Conservation (phyloP, 768 basidiomycete species). For the Serpula lacrymans region DNA sequence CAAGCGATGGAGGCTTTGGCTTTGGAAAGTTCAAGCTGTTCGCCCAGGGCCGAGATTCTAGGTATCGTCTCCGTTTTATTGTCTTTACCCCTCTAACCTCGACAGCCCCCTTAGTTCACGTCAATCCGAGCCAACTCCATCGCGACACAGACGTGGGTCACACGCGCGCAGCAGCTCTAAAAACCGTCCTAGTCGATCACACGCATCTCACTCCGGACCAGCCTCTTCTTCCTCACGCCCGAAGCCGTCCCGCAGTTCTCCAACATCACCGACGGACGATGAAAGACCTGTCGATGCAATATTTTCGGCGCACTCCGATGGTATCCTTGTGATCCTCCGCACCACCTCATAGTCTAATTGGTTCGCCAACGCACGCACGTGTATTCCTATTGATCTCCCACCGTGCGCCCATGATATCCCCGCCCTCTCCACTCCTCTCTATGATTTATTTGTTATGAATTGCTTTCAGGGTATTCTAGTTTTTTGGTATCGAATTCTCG, state of each 20-base stretch:
- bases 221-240: slow-evolving; percentile 6
- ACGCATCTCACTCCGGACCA: not conserved
- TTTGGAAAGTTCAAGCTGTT: slow-evolving; percentile 67
- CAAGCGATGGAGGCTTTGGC: slow-evolving; percentile 81
- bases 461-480: no score
- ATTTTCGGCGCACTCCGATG: slow-evolving; percentile 84
- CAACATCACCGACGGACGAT: slow-evolving; percentile 8
- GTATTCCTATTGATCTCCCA: not conserved
- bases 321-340: slow-evolving; percentile 75
- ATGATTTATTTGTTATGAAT: no score
- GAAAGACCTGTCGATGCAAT: slow-evolving; percentile 72
- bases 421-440: no score
- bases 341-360: slow-evolving; percentile 37
- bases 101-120: slow-evolving; percentile 18
- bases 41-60: slow-evolving; percentile 59
- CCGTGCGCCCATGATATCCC: not conserved
- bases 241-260: slow-evolving; percentile 8
- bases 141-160: slow-evolving; percentile 26
- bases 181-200: slow-evolving; percentile 12
- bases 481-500: no score
- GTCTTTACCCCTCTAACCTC: not conserved
- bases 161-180: slow-evolving; percentile 8
- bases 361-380: not conserved
- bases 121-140: slow-evolving; percentile 20
- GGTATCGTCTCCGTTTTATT: slow-evolving; percentile 31